Conservation (phyloP, 495 filamentous ascomycete genomes). For the Podospora pseudoanserina region DNA sequence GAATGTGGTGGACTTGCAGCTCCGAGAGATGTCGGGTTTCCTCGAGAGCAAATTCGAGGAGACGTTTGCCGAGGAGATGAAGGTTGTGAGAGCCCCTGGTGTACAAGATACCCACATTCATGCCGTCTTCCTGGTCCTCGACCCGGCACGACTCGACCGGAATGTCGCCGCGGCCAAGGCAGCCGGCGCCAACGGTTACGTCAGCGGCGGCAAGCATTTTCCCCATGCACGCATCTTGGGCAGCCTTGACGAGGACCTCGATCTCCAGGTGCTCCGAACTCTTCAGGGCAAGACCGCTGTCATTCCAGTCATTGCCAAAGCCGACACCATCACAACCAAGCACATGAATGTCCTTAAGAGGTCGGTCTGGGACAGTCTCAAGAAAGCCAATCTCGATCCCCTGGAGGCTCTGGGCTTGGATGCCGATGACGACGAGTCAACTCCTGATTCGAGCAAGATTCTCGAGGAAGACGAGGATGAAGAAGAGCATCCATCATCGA, state of each 20-base stretch:
- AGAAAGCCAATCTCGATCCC: conserved; percentile 81
- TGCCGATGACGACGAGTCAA: conserved; percentile 61
- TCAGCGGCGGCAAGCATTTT: conserved; percentile 47
- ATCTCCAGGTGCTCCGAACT: conserved; percentile 82
- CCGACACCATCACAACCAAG: conserved; percentile 87
- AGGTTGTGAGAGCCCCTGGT: conserved; percentile 88
- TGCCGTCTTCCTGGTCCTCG: conserved; percentile 88
- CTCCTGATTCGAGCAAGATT: conserved; percentile 50
- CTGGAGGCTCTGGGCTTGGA: conserved; percentile 81
- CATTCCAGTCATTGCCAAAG: conserved; percentile 94
- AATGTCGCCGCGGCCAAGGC: conserved; percentile 70
- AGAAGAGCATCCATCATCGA: conserved; percentile 34
- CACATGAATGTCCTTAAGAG: conserved; percentile 94
- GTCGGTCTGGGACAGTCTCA: conserved; percentile 82
- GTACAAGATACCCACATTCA: conserved; percentile 96
- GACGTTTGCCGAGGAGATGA: conserved; percentile 96
- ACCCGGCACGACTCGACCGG: conserved; percentile 79
- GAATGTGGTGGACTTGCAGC: conserved; percentile 87
- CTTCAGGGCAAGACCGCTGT: conserved; percentile 94
- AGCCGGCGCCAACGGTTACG: conserved; percentile 51
- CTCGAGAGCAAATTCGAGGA: conserved; percentile 98
- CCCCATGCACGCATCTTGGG: conserved; percentile 51
- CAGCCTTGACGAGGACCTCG: conserved; percentile 81
- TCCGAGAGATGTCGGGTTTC: conserved; percentile 86
- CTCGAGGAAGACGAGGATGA: conserved; percentile 59